Percentiles rank a stretch among this genome's conserved stretches.
Evolutionary conservation across 2,329 filamentous ascomycete genomes (phyloP).

Genomic region (Ophiocordyceps camponoti-floridani): DNA sequence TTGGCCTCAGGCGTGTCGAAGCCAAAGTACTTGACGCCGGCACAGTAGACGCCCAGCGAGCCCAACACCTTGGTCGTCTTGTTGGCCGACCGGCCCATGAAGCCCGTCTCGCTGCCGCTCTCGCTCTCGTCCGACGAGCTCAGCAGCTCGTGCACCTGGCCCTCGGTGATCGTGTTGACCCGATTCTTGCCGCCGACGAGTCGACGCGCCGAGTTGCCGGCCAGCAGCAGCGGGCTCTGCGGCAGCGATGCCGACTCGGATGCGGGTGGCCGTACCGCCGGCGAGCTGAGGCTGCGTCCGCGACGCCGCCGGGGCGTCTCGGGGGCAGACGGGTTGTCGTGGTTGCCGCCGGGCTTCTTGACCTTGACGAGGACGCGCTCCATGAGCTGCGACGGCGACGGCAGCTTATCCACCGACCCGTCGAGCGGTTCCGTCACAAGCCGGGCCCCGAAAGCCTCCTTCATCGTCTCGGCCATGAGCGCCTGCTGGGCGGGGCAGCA

Average conservation of each 20-base stretch:
- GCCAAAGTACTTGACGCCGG: slow-evolving; percentile 63
- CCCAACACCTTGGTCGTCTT: slow-evolving; percentile 76
- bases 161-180: slow-evolving; percentile 40
- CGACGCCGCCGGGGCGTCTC: slow-evolving; percentile 29
- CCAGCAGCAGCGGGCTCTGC: slow-evolving; percentile 33
- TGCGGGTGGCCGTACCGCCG: slow-evolving; percentile 36
- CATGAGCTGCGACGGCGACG: slow-evolving; percentile 72
- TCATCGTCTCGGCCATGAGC: slow-evolving; percentile 81
- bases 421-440: slow-evolving; percentile 63
- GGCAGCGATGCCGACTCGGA: slow-evolving; percentile 32
- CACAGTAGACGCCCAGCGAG: slow-evolving; percentile 63
- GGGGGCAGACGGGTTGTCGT: slow-evolving; percentile 15
- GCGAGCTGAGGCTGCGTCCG: slow-evolving; percentile 58
- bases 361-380: slow-evolving; percentile 84
- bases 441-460: slow-evolving; percentile 61
- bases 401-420: slow-evolving; percentile 48
- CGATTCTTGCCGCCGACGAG: slow-evolving; percentile 30
- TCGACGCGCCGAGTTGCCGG: slow-evolving; percentile 31
- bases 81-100: slow-evolving; percentile 46
- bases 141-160: slow-evolving; percentile 32
- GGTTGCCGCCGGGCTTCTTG: slow-evolving; percentile 47
- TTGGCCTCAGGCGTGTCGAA: slow-evolving; percentile 67
- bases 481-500: slow-evolving; percentile 70
- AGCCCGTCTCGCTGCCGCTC: slow-evolving; percentile 38
- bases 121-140: slow-evolving; percentile 64